These are phyloP conservation scores for Suhomyces kilbournensis DNA, from an alignment of 805 yeast species.

Conservation along the genomic window DNA sequence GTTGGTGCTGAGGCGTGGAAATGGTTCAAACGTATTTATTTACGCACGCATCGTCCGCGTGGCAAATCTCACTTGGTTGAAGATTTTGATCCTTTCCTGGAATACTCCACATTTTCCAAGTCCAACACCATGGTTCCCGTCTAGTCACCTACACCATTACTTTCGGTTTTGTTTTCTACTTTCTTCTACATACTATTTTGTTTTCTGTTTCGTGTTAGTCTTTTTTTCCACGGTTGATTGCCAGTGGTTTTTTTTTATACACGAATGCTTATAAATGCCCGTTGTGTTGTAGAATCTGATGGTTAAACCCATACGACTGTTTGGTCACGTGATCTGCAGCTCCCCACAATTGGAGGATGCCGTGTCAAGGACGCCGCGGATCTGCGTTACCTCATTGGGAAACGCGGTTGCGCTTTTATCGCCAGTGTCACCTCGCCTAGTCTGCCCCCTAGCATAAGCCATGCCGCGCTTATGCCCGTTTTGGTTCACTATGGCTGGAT, in stretches of 20 bases:
- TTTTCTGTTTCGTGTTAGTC: background rate
- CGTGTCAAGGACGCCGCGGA: background rate
- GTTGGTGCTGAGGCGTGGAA: conserved; percentile 37
- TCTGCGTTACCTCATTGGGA: background rate
- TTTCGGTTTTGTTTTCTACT: background rate
- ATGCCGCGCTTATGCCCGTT: background rate
- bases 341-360: background rate
- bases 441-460: background rate
- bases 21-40: conserved; percentile 37
- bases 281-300: background rate
- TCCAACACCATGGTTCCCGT: conserved; percentile 29
- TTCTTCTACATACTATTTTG: background rate
- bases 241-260: background rate
- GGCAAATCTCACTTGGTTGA: conserved; percentile 40
- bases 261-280: background rate
- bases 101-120: conserved; percentile 40
- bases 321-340: background rate
- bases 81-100: conserved; percentile 39
- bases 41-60: conserved; percentile 15
- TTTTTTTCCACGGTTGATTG: background rate
- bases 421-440: background rate
- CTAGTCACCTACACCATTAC: background rate
- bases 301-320: too few species aligned
- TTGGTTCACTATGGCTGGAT: background rate
- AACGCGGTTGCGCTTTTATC: background rate